Evolutionary conservation across 164 flowering plant species (phyloP).

Genomic region (Paratinospora sagittata): DNA sequence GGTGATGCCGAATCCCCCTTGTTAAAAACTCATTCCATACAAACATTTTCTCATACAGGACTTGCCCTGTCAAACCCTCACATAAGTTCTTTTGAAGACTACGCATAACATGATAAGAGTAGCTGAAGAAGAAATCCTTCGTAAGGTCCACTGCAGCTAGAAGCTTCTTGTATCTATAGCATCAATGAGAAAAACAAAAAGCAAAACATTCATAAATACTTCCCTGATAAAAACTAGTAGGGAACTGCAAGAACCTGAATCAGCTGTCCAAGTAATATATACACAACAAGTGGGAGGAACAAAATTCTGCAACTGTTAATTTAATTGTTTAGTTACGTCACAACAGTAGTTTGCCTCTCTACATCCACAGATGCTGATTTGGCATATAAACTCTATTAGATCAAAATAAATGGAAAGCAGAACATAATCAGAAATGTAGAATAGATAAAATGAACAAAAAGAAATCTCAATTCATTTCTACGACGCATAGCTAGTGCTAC

Average conservation of each 20-base stretch:
- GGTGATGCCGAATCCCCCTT: slow-evolving; percentile 65
- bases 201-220: slow-evolving; percentile 25
- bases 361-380: not conserved
- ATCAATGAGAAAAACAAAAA: slow-evolving; percentile 27
- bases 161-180: slow-evolving; percentile 94
- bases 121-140: slow-evolving; percentile 99
- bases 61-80: slow-evolving; percentile 42
- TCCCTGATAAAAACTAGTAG: not conserved
- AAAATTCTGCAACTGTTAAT: slow-evolving; percentile 19
- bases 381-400: not conserved
- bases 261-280: not conserved
- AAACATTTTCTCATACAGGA: slow-evolving; percentile 79
- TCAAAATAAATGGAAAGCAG: not conserved
- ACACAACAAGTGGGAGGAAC: slow-evolving; percentile 2
- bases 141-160: slow-evolving; percentile 92
- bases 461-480: slow-evolving; percentile 4
- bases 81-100: slow-evolving; percentile 80
- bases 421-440: not conserved
- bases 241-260: slow-evolving; percentile 3
- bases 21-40: slow-evolving; percentile 94
- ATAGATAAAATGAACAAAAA: not conserved
- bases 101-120: slow-evolving; percentile 86
- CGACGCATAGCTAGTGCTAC: slow-evolving; percentile 8
- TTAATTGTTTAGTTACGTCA: slow-evolving; percentile 33
- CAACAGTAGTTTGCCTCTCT: slow-evolving; percentile 35